Evolutionary conservation across 192 early-diverging fungal species (phyloP), one percentile per base, ranked within the genome.

Genomic region (Chytriomyces confervae): DNA sequence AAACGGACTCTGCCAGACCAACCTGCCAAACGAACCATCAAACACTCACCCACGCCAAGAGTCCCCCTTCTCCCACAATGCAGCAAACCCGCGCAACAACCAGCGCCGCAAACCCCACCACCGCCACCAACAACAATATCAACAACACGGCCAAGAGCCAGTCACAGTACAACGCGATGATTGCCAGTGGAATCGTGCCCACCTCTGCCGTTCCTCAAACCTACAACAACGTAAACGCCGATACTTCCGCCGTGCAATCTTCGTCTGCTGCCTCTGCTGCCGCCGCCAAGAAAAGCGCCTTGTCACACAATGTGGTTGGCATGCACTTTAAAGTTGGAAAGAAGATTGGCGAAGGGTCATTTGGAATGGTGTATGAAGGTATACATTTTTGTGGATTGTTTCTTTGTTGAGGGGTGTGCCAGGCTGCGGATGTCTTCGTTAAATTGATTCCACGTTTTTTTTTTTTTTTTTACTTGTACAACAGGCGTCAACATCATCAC

Each of bases 341-440:
- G 81, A 95, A 95, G 85, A 95, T 99, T 86, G 97, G 96, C 60
- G 96, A 97, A 82, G 97, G 97, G 47, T 94, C 92, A 78, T 98
- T 99, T 90, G 97, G 97, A 68, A 92, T 97, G 85, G 97, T 99
- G 73, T 98, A 97, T 82, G 95, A 99, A 92, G 97, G 97, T 95
- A 87, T 57, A 9, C 5, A 10, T 46, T 43, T 18, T 48, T 46
- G 36, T 53, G 23, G 20, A 2, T 5, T 62, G 5, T 36, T 44
- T n/a, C 47, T 20, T 13, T 5, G 2, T 4, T 27, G 3, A 4
- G 36, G 0, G 36, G 36, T 36, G 36, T 36, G 36, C 36, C 1
- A 36, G 29, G 29, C 29, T 36, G 29, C 29, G 29, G 36, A 36
- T 3, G 2, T 36, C 36, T 36, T 36, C 4, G 36, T 36, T 36